phyloP scores from a whole-genome alignment of 2,329 filamentous ascomycete species.

The Xylariaceae sp. region DNA sequence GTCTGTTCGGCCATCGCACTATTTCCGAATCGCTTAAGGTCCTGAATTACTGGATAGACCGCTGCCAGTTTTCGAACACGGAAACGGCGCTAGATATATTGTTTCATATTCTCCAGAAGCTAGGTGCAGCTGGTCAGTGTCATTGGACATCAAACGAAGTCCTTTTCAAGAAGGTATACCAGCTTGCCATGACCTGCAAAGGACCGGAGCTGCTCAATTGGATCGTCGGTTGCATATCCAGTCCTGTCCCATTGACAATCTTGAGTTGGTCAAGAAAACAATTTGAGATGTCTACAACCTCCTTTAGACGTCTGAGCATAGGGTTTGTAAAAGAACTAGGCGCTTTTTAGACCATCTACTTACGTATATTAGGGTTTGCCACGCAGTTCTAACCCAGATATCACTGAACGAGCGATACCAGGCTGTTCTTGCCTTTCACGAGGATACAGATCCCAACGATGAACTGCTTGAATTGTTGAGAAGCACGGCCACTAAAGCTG shows the following conservation, averaged over 20 bases:
- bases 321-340: background rate
- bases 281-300: conserved; percentile 1
- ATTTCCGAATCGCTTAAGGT: no score
- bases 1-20: background rate
- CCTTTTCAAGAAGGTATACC: background rate
- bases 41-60: background rate
- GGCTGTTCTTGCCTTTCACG: conserved; percentile 20
- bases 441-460: conserved; percentile 12
- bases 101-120: background rate
- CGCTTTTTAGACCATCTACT: background rate
- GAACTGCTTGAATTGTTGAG: conserved; percentile 6
- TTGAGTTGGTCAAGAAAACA: conserved; percentile 7
- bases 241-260: background rate
- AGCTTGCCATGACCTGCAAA: background rate
- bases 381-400: conserved; percentile 3
- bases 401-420: conserved; percentile 14
- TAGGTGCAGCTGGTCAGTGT: background rate
- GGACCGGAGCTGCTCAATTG: background rate
- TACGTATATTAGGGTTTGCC: conserved; percentile 17
- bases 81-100: background rate
- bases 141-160: background rate
- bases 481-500: conserved; percentile 3
- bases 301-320: background rate
- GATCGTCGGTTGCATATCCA: background rate
- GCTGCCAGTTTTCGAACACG: background rate